Percentiles rank a stretch among this genome's conserved stretches.
Conservation (phyloP, 257 asterid species). For the Fraxinus cuspidata region DNA sequence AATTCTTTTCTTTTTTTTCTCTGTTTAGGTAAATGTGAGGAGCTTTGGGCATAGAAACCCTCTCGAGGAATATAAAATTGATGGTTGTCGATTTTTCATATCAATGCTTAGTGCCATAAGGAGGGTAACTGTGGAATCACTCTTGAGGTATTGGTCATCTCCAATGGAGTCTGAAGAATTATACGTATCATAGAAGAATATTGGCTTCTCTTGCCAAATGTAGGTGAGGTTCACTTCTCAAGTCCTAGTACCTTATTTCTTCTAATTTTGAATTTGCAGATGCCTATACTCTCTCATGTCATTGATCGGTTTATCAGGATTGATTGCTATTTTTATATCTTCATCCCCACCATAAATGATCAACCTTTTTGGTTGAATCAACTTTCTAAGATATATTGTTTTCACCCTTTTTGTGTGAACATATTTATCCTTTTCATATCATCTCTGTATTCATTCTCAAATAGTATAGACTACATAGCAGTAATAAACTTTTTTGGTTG, state of each 20-base stretch:
- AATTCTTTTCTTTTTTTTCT: constrained; percentile 10
- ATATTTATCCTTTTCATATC: background rate
- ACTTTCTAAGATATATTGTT: background rate
- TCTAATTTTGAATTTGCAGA: background rate
- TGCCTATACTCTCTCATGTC: background rate
- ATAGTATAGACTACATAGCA: background rate
- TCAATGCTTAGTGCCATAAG: constrained; percentile 94
- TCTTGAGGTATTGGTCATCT: constrained; percentile 85
- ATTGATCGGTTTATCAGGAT: background rate
- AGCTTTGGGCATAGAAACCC: constrained; percentile 97
- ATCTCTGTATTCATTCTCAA: background rate
- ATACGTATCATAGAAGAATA: constrained; percentile 33
- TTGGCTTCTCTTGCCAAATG: constrained; percentile 29
- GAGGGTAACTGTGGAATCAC: constrained; percentile 88
- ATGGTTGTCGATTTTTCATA: constrained; percentile 94
- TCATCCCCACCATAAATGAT: background rate
- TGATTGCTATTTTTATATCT: background rate
- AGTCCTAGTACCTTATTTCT: background rate
- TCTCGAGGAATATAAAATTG: constrained; percentile 97
- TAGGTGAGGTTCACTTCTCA: constrained; percentile 13
- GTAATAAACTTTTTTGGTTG: constrained; percentile 9
- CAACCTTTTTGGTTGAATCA: background rate
- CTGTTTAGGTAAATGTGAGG: constrained; percentile 79
- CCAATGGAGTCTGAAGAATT: constrained; percentile 86
- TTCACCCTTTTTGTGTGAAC: background rate